Percentiles rank a stretch among this genome's conserved stretches.
Evolutionary conservation across 139 green algal genomes (phyloP).

Genomic region (Pseudopediastrum boryanum): DNA sequence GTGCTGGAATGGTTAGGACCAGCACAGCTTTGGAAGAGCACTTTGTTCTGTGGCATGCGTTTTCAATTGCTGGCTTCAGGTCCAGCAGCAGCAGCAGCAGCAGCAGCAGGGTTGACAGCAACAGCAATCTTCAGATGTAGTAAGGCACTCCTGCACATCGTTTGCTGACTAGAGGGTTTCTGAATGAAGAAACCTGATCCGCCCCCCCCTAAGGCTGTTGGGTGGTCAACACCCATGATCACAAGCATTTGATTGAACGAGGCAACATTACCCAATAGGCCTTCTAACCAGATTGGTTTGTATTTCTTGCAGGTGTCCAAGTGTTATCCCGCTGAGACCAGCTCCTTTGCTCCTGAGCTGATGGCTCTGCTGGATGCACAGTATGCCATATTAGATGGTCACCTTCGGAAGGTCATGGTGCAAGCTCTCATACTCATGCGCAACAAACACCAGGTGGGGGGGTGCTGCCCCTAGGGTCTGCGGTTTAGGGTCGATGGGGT

Average conservation of each 20-base stretch:
- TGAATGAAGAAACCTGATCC: too few species aligned
- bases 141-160: too few species aligned
- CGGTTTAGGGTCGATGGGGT: neutral
- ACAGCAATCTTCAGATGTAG: neutral
- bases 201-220: too few species aligned
- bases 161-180: too few species aligned
- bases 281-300: too few species aligned
- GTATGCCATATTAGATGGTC: conserved; percentile 67
- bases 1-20: too few species aligned
- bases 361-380: conserved; percentile 89
- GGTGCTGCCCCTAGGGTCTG: neutral
- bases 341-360: conserved; percentile 74
- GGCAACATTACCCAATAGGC: too few species aligned
- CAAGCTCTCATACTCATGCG: conserved; percentile 93
- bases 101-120: neutral
- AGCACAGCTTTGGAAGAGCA: too few species aligned
- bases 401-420: conserved; percentile 74
- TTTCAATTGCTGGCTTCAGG: too few species aligned
- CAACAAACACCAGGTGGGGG: conserved; percentile 65
- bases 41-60: too few species aligned
- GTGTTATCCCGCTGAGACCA: conserved; percentile 77
- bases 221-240: too few species aligned
- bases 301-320: conserved; percentile 67
- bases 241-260: too few species aligned
- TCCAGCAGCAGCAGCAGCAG: conserved; percentile 2